Conservation (phyloP, 805 yeast species). For the Yarrowia deformans region DNA sequence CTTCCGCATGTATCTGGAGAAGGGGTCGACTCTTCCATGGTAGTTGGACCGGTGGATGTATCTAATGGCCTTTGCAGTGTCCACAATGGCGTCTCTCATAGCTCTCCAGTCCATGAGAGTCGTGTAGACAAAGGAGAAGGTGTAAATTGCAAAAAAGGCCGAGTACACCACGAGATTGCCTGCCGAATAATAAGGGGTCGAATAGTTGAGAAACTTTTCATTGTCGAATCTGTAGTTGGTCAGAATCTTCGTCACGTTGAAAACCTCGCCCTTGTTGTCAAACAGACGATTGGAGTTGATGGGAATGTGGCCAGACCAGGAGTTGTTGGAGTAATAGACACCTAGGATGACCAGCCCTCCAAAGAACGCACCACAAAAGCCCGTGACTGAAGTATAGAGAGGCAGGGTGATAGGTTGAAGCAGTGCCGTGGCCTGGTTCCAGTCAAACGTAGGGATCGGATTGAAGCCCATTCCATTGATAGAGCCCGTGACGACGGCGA, state of each 20-base stretch:
- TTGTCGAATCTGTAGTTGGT: neutral
- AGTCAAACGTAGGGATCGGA: neutral
- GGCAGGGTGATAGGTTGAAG: neutral
- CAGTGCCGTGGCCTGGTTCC: neutral
- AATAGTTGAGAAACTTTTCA: neutral
- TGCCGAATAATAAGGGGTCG: neutral
- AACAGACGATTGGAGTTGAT: slow-evolving; percentile 2
- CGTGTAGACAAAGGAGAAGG: neutral
- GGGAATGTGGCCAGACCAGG: neutral
- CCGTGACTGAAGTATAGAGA: neutral
- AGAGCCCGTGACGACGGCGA: neutral
- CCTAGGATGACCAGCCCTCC: neutral
- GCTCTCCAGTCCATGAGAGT: neutral
- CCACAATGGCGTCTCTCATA: neutral
- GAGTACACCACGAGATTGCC: neutral
- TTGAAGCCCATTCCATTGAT: neutral
- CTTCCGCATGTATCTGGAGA: neutral
- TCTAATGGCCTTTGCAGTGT: neutral
- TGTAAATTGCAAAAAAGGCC: neutral
- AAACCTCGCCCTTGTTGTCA: neutral
- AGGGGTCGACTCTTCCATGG: neutral
- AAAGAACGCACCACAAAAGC: neutral
- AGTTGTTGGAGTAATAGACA: neutral
- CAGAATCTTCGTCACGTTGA: neutral
- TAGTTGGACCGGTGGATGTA: neutral